Evolutionary conservation across 2,329 filamentous ascomycete species (phyloP).

Genomic region (Sporothrix humicola): DNA sequence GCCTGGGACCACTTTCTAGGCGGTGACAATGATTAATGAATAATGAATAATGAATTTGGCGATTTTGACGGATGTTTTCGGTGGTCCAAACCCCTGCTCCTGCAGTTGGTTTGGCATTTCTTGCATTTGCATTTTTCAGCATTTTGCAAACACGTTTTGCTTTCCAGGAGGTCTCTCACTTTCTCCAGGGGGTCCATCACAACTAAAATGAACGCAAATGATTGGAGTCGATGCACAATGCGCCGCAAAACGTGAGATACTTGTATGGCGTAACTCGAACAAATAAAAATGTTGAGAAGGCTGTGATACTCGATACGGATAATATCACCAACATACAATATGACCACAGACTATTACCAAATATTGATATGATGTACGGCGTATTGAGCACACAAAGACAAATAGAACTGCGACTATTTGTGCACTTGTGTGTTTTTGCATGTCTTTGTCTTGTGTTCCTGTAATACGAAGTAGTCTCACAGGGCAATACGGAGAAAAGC

Average conservation of each 20-base stretch:
- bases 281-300: constrained; percentile 5
- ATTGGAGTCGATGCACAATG: constrained; percentile 5
- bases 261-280: neutral
- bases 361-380: neutral
- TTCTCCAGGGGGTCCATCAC: neutral
- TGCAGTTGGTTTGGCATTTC: neutral
- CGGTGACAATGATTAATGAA: neutral
- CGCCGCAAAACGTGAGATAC: neutral
- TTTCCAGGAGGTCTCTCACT: neutral
- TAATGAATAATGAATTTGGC: neutral
- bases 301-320: neutral
- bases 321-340: neutral
- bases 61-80: neutral
- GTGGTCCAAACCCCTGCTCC: neutral
- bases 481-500: neutral
- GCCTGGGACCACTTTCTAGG: constrained; percentile 17
- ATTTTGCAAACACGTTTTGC: constrained; percentile 24
- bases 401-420: constrained; percentile 1
- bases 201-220: constrained; percentile 1
- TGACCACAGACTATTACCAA: constrained; percentile 3
- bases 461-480: neutral
- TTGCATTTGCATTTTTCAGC: neutral
- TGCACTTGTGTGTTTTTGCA: neutral
- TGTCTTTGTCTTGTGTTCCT: neutral
- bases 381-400: neutral